Evolutionary conservation across 1,284 basidiomycete genomes (phyloP).

Genomic region (Trametes hirsuta): DNA sequence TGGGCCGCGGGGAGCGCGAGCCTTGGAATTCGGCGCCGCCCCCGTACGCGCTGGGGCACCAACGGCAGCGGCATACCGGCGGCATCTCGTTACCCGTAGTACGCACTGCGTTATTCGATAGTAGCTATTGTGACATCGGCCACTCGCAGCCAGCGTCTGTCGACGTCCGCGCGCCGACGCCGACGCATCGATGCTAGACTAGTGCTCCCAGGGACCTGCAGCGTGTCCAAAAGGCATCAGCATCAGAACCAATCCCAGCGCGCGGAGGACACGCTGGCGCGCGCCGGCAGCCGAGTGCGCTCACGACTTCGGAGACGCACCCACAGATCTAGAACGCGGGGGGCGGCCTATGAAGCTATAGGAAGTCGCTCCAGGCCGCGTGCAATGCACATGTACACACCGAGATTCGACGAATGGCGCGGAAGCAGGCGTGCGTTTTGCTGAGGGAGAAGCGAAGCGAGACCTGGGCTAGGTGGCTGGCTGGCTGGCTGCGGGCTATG

Average conservation of each 20-base stretch:
- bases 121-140: too few relatives aligned
- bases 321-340: background rate
- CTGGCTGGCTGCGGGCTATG: too few relatives aligned
- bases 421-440: too few relatives aligned
- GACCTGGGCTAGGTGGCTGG: background rate
- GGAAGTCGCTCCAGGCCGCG: background rate
- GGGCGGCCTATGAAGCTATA: background rate
- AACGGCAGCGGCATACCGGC: too few relatives aligned
- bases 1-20: too few relatives aligned
- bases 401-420: background rate
- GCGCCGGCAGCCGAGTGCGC: background rate
- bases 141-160: too few relatives aligned
- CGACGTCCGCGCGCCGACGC: too few relatives aligned
- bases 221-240: conserved; percentile 1
- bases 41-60: too few relatives aligned
- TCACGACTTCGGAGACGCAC: background rate
- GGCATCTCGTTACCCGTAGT: too few relatives aligned
- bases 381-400: background rate
- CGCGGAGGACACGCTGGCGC: background rate
- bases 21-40: too few relatives aligned
- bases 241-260: background rate
- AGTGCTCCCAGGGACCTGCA: background rate
- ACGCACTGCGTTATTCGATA: too few relatives aligned
- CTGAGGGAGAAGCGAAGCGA: background rate
- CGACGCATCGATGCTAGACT: too few relatives aligned